Evolutionary conservation across 768 basidiomycete species (phyloP), one percentile per base, ranked within the genome.

Genomic region (Rhodotorula graminis): DNA sequence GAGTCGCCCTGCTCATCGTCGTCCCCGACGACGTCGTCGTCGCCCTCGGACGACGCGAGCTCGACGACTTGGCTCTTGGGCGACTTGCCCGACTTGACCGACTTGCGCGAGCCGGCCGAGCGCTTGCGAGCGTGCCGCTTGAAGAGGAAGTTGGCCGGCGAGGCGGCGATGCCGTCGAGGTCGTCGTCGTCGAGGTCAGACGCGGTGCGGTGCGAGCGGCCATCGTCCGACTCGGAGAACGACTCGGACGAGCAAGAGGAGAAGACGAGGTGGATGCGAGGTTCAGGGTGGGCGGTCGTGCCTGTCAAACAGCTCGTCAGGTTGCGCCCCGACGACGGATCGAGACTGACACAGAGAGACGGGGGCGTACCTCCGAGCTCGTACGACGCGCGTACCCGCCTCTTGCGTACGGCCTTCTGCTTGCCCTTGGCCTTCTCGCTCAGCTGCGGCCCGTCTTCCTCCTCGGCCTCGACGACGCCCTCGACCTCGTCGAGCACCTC

Each of bases 301-400:
- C 74, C 70, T 70, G 18, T 9, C 46, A n/a, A 8, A 2, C 16
- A 29, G n/a, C 31, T n/a, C 23, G 62, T 70, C 57, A 59, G 44
- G 8, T 46, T 14, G 14, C 42, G 42, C 42, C 42, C 9, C 18
- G 49, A 27, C 21, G 23, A 47, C 15, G 6, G 14, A 15, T 52
- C 27, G 37, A 31, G 58, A 14, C 47, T 25, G 55, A 12, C 53
- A 64, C 33, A 42, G 14, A 50, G 31, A 12, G 40, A 37, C n/a
- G 31, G n/a, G 21, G 14, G 73, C 81, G 72, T 44, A 82, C 83
- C 83, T 25, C 74, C 78, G 4, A 83, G 69, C 29, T 82, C 80
- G 69, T 84, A 84, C 62, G 82, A 82, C 37, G 83, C 83, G 62
- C 80, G 81, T 46, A 81, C 82, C 16, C 77, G 65, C 55, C 77